Evolutionary conservation across 805 yeast genomes (phyloP).

Genomic region (Yarrowia divulgata): DNA sequence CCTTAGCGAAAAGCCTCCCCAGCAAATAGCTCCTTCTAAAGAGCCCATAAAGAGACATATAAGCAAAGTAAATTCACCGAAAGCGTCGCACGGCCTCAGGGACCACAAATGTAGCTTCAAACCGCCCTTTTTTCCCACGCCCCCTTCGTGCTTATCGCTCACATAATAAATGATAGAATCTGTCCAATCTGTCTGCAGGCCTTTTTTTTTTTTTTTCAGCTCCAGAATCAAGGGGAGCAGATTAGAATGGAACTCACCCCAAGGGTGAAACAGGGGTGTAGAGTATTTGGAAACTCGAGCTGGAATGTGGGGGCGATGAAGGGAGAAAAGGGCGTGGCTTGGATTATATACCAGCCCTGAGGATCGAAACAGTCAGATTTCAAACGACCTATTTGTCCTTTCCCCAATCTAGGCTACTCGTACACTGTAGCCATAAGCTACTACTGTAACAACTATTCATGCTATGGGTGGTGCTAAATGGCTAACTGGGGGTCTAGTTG

Average conservation of each 20-base stretch:
- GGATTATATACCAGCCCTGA: too few relatives aligned
- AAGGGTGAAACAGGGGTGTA: slow-evolving; percentile 30
- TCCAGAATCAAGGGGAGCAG: slow-evolving; percentile 21
- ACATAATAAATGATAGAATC: neutral
- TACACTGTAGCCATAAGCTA: neutral
- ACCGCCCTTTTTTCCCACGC: neutral
- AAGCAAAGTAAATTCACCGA: neutral
- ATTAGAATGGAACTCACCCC: neutral
- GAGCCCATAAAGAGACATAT: too few relatives aligned
- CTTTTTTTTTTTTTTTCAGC: too few relatives aligned
- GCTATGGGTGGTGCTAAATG: slow-evolving; percentile 19
- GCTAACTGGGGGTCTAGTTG: slow-evolving; percentile 10
- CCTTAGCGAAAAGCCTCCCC: neutral
- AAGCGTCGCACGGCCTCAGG: neutral
- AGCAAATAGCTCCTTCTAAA: neutral
- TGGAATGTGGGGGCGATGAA: neutral
- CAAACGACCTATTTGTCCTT: neutral
- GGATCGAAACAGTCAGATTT: too few relatives aligned
- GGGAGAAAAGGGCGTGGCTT: too few relatives aligned
- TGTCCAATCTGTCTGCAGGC: too few relatives aligned
- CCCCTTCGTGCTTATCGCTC: neutral
- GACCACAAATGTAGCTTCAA: neutral
- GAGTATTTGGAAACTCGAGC: neutral
- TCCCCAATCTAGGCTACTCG: slow-evolving; percentile 7
- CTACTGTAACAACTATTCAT: neutral